Percentiles rank a stretch among this genome's conserved stretches.
These are phyloP conservation scores for Suillus subalutaceus DNA, from an alignment of 768 basidiomycete genomes.

Conservation along the genomic window DNA sequence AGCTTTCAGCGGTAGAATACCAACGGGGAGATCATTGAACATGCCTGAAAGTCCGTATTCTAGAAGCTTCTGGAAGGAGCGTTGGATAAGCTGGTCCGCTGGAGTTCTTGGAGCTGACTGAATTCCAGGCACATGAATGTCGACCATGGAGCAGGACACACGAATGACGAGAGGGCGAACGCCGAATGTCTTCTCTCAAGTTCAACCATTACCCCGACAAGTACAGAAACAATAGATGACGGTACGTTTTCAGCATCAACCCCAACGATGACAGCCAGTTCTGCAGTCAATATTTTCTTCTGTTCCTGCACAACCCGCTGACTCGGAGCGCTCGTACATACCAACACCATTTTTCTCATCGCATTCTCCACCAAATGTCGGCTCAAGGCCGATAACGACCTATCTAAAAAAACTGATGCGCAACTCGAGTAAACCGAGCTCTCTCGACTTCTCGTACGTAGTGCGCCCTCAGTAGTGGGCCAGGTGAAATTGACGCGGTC, in stretches of 20 bases:
- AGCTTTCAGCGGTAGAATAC: too few relatives aligned
- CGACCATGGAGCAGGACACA: too few relatives aligned
- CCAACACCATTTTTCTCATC: constrained; percentile 33
- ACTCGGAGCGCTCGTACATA: constrained; percentile 34
- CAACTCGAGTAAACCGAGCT: constrained; percentile 12
- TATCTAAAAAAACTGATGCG: constrained; percentile 8
- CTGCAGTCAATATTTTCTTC: constrained; percentile 46
- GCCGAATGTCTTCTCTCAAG: constrained; percentile 27
- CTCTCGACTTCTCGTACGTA: constrained; percentile 16
- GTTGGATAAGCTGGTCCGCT: too few relatives aligned
- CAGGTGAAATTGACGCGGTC: too few relatives aligned
- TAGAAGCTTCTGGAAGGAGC: too few relatives aligned
- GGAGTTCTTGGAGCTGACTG: too few relatives aligned
- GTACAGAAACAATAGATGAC: constrained; percentile 56
- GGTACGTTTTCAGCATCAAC: constrained; percentile 85
- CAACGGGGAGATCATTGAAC: too few relatives aligned
- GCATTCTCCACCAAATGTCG: constrained; percentile 13
- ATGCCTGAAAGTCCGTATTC: too few relatives aligned
- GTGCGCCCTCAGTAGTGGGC: constrained; percentile 15
- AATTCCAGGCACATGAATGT: too few relatives aligned
- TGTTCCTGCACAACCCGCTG: constrained; percentile 36
- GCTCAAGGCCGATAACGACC: constrained; percentile 34
- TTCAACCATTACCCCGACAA: constrained; percentile 24
- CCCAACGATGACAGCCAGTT: constrained; percentile 61
- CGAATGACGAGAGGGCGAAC: too few relatives aligned